Evolutionary conservation across 2,329 filamentous ascomycete species (phyloP), one percentile per base, ranked within the genome.

Genomic region (Knoxdaviesia capensis): DNA sequence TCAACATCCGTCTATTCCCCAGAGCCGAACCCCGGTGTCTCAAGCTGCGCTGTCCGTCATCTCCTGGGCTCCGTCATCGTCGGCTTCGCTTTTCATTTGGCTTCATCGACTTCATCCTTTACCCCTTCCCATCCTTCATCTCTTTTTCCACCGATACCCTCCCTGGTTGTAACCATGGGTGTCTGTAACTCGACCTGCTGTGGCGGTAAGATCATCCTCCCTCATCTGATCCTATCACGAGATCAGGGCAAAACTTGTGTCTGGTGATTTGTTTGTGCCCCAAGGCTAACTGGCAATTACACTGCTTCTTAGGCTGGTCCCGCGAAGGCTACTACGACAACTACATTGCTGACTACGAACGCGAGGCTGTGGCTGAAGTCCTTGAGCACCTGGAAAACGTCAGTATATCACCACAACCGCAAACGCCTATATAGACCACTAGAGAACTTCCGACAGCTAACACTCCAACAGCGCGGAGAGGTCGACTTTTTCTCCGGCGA

Each of bases 401-500:
- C 66, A 49, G 74, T 64, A 31, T 20, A 2, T 20, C 20, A 20
- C 20, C 20, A 31, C 43, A 42, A 35, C n/a, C 8, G 8, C 34
- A 8, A 35, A 35, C 20, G 20, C 20, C 20, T 3, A 20, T 20
- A 20, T 3, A 20, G 20, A 20, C 20, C 20, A 20, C 20, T 20
- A 20, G 20, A 20, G 8, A 20, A 20, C 20, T 3, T 3, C 20
- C 20, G 20, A 20, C 20, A 20, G 20, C 20, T 20, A 20, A 20
- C 20, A 40, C 40, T 45, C 9, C 10, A 46, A 46, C 58, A 94
- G 90, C 80, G 90, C 56, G 81, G 79, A 56, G 90, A 98, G 60
- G 96, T 87, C 53, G 88, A 98, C 61, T 98, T 98, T 74, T 98
- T 98, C 63, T 80, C 83, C 34, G 90, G 90, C 61, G 87, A 94